phyloP scores from a whole-genome alignment of 2,329 filamentous ascomycete genomes.

The Amauroascus verrucosus region DNA sequence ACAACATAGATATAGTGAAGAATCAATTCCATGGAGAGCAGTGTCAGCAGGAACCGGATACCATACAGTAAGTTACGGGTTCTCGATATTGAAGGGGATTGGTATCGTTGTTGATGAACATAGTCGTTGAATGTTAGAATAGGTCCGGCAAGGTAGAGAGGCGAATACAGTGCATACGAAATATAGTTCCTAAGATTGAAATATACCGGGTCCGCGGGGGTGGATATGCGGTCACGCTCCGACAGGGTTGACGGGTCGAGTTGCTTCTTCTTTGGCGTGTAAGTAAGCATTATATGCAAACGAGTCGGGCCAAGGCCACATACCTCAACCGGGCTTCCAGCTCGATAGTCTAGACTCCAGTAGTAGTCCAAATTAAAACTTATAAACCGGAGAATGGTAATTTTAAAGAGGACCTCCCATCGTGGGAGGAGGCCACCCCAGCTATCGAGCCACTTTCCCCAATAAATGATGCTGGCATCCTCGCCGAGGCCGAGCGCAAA shows the following conservation, averaged over 20 bases:
- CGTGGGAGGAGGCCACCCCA: slow-evolving; percentile 74
- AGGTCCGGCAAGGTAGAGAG: slow-evolving; percentile 82
- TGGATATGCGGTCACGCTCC: slow-evolving; percentile 73
- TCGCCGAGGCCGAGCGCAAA: slow-evolving; percentile 32
- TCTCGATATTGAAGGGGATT: slow-evolving; percentile 57
- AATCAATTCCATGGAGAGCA: slow-evolving; percentile 83
- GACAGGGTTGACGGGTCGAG: slow-evolving; percentile 77
- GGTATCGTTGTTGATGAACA: slow-evolving; percentile 72
- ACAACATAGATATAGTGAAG: slow-evolving; percentile 89
- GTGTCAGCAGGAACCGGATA: slow-evolving; percentile 65
- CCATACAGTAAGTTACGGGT: slow-evolving; percentile 69
- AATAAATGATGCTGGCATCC: slow-evolving; percentile 43
- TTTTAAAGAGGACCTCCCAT: slow-evolving; percentile 97
- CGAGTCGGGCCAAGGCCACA: slow-evolving; percentile 20
- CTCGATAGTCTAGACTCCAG: slow-evolving; percentile 65
- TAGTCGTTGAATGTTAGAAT: slow-evolving; percentile 98
- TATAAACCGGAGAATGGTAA: slow-evolving; percentile 82
- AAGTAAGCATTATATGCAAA: slow-evolving; percentile 18
- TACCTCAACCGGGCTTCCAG: slow-evolving; percentile 70
- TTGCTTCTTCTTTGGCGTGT: slow-evolving; percentile 85
- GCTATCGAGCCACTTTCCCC: slow-evolving; percentile 64
- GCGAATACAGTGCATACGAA: slow-evolving; percentile 81
- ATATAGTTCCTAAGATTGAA: slow-evolving; percentile 78
- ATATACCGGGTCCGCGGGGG: slow-evolving; percentile 59
- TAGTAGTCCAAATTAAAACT: slow-evolving; percentile 97